Conservation (phyloP, 768 basidiomycete genomes). For the Lentinula boryana region DNA sequence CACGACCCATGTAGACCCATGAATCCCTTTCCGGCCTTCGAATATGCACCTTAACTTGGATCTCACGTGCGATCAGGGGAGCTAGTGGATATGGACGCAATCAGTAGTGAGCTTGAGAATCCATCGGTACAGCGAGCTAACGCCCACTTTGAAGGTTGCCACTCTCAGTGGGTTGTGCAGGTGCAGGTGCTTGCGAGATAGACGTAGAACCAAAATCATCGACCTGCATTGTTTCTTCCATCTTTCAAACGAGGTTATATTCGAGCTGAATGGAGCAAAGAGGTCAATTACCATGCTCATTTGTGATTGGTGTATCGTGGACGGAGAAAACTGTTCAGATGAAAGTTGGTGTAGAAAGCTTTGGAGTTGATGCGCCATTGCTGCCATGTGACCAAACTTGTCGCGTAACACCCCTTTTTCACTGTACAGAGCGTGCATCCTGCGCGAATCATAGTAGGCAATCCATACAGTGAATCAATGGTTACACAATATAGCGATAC, state of each 20-base stretch:
- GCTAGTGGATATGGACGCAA: constrained; percentile 10
- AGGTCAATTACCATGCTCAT: background rate
- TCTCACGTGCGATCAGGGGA: constrained; percentile 40
- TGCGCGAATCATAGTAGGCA: background rate
- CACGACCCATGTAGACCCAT: constrained; percentile 80
- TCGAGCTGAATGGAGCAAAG: background rate
- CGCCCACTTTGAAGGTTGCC: constrained; percentile 12
- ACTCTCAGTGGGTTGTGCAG: constrained; percentile 11
- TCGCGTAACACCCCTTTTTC: background rate
- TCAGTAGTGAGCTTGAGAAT: constrained; percentile 1
- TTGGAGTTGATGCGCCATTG: background rate
- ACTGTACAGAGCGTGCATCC: background rate
- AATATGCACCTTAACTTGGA: constrained; percentile 82
- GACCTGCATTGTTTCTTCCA: constrained; percentile 41
- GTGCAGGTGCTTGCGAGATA: constrained; percentile 10
- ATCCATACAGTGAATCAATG: no score
- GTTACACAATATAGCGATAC: background rate
- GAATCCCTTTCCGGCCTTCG: constrained; percentile 72
- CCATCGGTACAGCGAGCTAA: background rate
- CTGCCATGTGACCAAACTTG: background rate
- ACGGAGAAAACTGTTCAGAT: background rate
- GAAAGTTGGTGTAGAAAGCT: background rate
- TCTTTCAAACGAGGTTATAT: constrained; percentile 12
- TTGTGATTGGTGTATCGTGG: background rate
- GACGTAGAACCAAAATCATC: constrained; percentile 25